Conservation (phyloP, 306 rosid genomes). For the Inga laurina region DNA sequence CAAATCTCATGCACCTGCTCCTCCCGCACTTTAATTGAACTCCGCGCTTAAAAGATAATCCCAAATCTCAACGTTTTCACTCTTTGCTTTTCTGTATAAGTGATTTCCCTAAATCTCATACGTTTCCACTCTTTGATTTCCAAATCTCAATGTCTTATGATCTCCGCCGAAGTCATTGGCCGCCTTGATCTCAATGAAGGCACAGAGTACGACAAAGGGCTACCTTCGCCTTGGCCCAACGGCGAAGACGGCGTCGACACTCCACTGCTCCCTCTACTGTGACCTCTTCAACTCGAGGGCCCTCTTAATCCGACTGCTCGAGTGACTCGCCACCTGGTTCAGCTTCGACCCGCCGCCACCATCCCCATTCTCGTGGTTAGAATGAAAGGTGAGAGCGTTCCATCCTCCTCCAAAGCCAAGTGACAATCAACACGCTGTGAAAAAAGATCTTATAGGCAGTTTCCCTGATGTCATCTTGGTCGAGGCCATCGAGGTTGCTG, state of each 20-base stretch:
- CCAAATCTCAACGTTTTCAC: too few relatives aligned
- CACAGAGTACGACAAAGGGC: conserved; percentile 38
- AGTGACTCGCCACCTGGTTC: conserved; percentile 61
- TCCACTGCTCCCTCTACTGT: conserved; percentile 47
- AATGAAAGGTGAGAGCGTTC: conserved; percentile 54
- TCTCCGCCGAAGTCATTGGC: conserved; percentile 98
- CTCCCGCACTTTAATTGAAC: too few relatives aligned
- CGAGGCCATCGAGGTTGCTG: conserved; percentile 47
- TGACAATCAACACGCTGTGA: conserved; percentile 79
- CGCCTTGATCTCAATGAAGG: conserved; percentile 60
- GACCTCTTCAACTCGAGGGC: conserved; percentile 84
- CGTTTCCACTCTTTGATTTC: too few relatives aligned
- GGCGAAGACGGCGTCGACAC: conserved; percentile 54
- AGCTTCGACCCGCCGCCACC: conserved; percentile 23
- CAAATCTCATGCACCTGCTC: too few relatives aligned
- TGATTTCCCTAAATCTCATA: too few relatives aligned
- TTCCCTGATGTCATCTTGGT: conserved; percentile 62
- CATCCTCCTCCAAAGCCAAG: conserved; percentile 84
- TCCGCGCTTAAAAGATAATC: too few relatives aligned
- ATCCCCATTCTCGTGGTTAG: conserved; percentile 11
- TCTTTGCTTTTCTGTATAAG: too few relatives aligned
- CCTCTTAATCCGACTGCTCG: conserved; percentile 74
- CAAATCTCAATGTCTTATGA: conserved; percentile 64
- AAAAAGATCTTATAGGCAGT: conserved; percentile 87
- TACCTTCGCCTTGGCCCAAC: conserved; percentile 26